Evolutionary conservation across 1,284 basidiomycete genomes (phyloP), one percentile per base, ranked within the genome.

Genomic region (Sutorius eximius): DNA sequence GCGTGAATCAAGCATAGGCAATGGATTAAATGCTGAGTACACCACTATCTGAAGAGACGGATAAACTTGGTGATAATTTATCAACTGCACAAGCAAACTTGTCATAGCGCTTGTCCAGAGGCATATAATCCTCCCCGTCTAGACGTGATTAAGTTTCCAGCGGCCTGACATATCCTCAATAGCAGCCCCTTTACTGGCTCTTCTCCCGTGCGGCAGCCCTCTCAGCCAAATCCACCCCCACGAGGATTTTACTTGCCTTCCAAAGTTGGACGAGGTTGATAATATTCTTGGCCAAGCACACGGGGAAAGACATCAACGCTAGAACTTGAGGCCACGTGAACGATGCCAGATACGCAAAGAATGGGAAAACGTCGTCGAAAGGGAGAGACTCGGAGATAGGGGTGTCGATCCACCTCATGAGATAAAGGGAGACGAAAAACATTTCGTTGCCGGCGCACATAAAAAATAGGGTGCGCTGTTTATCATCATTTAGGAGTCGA

Each of bases 391-490:
- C 57, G 18, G 59, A 61, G 44, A 91, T 79, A 10, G 91, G 87
- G 10, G 78, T 82, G 34, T 79, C 69, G 53, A 89, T 86, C 85
- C 89, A 95, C 68, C 91, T 90, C 82, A 94, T 91, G 60, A 99
- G 85, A 77, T 99, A 99, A 38, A 99, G 81, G 44, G 91, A 86
- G 64, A 99, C 93, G 74, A 94, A 99, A 80, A 98, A 99, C 53
- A 96, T 75, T 73, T 99, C 97, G 77, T 99, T 99, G 54, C 89
- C 89, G n/a, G 93, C 93, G 71, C 97, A 99, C 71, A 98, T 89
- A 63, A 93, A 73, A 76, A 99, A 99, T 20, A 99, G 82, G 4
- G 87, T 93, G 55, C 80, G 77, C 92, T 94, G 64, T 27, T 49
- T 12, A 13, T 3, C 15, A 12, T 40, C 20, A 0, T 51, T 29